Evolutionary conservation across 208 protist species (phyloP).

Genomic region (Leishmania major): DNA sequence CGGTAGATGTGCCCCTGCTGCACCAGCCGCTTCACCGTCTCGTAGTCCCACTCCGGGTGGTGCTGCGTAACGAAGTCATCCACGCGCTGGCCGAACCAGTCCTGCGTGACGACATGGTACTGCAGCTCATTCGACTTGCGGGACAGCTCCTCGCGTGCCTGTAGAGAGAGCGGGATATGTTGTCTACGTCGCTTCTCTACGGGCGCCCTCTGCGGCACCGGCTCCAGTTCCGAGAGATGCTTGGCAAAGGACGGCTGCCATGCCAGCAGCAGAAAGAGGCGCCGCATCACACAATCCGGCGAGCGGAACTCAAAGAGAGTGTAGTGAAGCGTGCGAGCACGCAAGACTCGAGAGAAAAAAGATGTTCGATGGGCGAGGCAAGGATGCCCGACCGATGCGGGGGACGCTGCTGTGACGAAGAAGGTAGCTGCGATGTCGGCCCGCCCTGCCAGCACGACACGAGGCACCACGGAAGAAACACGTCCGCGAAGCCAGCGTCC

Average conservation of each 20-base stretch:
- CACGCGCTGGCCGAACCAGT: slow-evolving; percentile 89
- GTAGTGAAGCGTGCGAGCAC: neutral
- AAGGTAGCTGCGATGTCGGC: neutral
- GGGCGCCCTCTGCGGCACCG: slow-evolving; percentile 14
- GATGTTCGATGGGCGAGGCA: neutral
- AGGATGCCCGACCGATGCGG: neutral
- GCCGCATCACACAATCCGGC: slow-evolving; percentile 11
- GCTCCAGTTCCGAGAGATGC: slow-evolving; percentile 41
- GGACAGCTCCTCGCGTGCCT: slow-evolving; percentile 63
- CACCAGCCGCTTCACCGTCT: slow-evolving; percentile 78
- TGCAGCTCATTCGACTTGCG: slow-evolving; percentile 58
- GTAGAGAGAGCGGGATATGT: slow-evolving; percentile 70
- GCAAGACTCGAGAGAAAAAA: neutral
- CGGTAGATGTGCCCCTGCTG: slow-evolving; percentile 90
- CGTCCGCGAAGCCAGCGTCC: neutral
- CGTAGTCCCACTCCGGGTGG: slow-evolving; percentile 87
- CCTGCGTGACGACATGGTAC: slow-evolving; percentile 88
- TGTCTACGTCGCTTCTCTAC: slow-evolving; percentile 59
- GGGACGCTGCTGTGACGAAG: neutral
- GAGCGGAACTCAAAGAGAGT: neutral
- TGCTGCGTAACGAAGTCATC: slow-evolving; percentile 85
- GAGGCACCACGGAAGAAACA: neutral
- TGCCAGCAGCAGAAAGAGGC: slow-evolving; percentile 15
- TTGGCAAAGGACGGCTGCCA: slow-evolving; percentile 52
- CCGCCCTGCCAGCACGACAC: neutral